Evolutionary conservation across 2,329 filamentous ascomycete species (phyloP).

Genomic region (Scorias spongiosa): DNA sequence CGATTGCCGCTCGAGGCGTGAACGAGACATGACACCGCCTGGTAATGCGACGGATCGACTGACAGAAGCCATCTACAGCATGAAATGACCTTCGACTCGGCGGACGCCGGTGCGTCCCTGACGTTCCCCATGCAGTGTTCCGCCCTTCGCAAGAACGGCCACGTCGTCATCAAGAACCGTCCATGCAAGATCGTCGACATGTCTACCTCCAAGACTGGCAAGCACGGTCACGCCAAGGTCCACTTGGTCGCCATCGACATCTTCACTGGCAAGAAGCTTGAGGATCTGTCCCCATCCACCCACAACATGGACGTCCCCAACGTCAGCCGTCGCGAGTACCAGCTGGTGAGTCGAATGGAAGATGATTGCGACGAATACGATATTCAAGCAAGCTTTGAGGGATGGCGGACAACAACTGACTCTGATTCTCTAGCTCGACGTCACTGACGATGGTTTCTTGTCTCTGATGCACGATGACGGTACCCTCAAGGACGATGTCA

Average conservation of each 20-base stretch:
- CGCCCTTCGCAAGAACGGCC: slow-evolving; percentile 97
- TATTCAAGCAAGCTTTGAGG: background rate
- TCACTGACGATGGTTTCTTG: slow-evolving; percentile 87
- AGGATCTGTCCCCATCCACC: slow-evolving; percentile 97
- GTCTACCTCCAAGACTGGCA: slow-evolving; percentile 99
- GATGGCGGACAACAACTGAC: background rate
- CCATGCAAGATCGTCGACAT: slow-evolving; percentile 99
- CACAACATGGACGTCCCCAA: slow-evolving; percentile 95
- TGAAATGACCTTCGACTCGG: slow-evolving; percentile 70
- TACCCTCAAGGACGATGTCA: slow-evolving; percentile 86
- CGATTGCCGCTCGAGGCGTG: too few species aligned
- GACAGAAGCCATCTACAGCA: slow-evolving; percentile 25
- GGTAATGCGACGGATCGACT: slow-evolving; percentile 2
- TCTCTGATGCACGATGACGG: slow-evolving; percentile 83
- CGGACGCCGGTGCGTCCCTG: slow-evolving; percentile 86
- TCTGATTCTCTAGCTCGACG: slow-evolving; percentile 53
- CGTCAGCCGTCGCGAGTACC: slow-evolving; percentile 79
- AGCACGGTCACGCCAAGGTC: slow-evolving; percentile 99
- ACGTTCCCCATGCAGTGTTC: slow-evolving; percentile 99
- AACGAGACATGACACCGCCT: background rate
- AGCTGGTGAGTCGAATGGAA: slow-evolving; percentile 55
- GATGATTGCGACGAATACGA: background rate
- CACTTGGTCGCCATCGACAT: slow-evolving; percentile 96
- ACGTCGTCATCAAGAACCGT: slow-evolving; percentile 95
- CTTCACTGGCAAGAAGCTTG: slow-evolving; percentile 99